Base-by-base conservation (phyloP, 2,329 filamentous ascomycete genomes). In the Calcarisporium arbuscula region DNA sequence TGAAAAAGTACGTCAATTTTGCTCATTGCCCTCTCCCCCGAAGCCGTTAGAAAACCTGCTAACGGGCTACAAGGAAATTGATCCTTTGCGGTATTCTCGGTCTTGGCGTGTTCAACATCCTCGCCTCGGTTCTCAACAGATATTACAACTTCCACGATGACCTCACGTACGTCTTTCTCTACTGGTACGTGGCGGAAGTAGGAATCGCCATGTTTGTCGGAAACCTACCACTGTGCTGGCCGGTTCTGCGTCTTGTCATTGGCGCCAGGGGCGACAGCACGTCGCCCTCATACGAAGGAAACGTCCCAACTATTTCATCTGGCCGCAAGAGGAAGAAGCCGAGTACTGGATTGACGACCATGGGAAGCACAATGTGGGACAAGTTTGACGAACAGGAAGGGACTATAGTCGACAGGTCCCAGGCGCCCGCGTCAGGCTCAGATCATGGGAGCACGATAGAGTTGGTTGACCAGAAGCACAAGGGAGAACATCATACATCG, bases 211-310 rank as follows among this genome's bases (percentile, higher is more conserved):
- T 80, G 26, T 64, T 77, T 31, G 74, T 79, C 12, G 67, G 74
- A 19, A 80, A 80, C 40, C 60, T 80, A 6, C 75, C 76, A 0
- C 70, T 78, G 31, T 70, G 67, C 42, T 80, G 74, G 67, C 69
- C 71, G 1, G 58, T 80, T 15, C 60, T 77, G 19, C 66, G 72
- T 28, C 61, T 65, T 8, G 39, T 70, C 0, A 35, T 55, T 7
- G 50, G 53, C 16, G 40, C 42, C 30, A 45, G 35, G 15, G 45
- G 45, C 16, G 32, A 44, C 25, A 40, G 46, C 1, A 44, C 47
- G 1, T 46, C 44, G 15, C 52, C 52, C 3, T 49, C 48, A 3
- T 52, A 50, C 12, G 45, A 42, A 16, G 39, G 39, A 8, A 35
- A 40, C 8, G n/a, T n/a, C n/a, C n/a, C n/a, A n/a, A 48, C 41